Evolutionary conservation across 441 rosid genomes (phyloP).

Genomic region (Geranium incanum): DNA sequence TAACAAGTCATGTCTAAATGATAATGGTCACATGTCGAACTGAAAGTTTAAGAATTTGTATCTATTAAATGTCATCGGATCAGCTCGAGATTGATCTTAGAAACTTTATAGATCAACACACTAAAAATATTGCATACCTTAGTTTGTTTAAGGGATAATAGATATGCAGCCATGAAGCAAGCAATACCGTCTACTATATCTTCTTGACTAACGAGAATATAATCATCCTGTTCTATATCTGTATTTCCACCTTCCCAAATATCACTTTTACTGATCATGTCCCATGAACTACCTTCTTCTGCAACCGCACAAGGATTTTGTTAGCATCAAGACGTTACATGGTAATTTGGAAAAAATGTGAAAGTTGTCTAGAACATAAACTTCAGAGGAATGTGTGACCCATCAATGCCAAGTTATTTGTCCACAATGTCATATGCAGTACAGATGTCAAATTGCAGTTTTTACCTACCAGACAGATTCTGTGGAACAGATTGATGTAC

Average conservation of each 20-base stretch:
- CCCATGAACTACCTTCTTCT: constrained; percentile 89
- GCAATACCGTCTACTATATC: constrained; percentile 95
- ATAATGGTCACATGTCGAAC: not conserved
- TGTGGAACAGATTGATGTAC: constrained; percentile 3
- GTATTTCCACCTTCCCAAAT: constrained; percentile 51
- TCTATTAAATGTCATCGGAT: not conserved
- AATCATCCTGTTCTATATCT: constrained; percentile 58
- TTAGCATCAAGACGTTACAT: constrained; percentile 13
- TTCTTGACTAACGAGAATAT: constrained; percentile 84
- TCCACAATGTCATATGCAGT: not conserved
- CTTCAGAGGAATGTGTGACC: constrained; percentile 6
- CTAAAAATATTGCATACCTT: constrained; percentile 40
- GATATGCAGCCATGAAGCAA: constrained; percentile 84
- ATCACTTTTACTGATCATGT: constrained; percentile 64
- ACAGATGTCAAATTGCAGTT: not conserved
- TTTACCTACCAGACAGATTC: not conserved
- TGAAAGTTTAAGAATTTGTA: not conserved
- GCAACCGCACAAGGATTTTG: constrained; percentile 24
- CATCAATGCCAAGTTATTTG: not conserved
- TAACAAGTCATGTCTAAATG: not conserved
- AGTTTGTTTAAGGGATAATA: constrained; percentile 75
- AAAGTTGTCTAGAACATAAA: constrained; percentile 8
- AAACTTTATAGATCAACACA: not conserved
- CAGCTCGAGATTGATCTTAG: not conserved
- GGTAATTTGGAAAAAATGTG: not conserved